A percentile compares a stretch with the other conserved stretches of the same genome.
Evolutionary conservation across 768 basidiomycete species (phyloP).

Genomic region (Lentinula detonsa): DNA sequence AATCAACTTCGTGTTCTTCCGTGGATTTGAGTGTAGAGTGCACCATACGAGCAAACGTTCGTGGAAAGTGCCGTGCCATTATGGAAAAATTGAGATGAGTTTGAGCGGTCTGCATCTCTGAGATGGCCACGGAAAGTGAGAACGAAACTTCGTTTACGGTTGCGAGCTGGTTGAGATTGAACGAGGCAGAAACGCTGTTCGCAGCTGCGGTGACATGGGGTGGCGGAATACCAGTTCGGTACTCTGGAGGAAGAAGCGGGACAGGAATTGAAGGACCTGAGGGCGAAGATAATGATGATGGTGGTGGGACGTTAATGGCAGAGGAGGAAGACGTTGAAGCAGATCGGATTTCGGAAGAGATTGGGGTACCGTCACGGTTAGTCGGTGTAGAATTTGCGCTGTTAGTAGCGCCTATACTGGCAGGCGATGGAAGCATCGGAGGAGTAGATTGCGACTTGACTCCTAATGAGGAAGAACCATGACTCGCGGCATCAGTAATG

Average conservation of each 20-base stretch:
- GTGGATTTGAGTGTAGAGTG: constrained; percentile 51
- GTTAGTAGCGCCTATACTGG: constrained; percentile 57
- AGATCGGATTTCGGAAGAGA: constrained; percentile 26
- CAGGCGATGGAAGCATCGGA: constrained; percentile 76
- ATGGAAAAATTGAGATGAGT: constrained; percentile 57
- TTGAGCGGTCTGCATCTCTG: constrained; percentile 46
- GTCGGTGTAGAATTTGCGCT: constrained; percentile 79
- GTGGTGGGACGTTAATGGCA: constrained; percentile 10
- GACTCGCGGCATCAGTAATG: constrained; percentile 28
- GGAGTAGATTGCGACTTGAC: constrained; percentile 45
- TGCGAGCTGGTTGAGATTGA: constrained; percentile 34
- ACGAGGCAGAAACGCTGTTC: constrained; percentile 34
- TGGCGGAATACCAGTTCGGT: constrained; percentile 21
- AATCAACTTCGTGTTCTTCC: constrained; percentile 76
- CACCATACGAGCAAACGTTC: constrained; percentile 70
- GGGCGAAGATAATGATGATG: constrained; percentile 19
- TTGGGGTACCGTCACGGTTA: constrained; percentile 53
- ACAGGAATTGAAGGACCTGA: constrained; percentile 27
- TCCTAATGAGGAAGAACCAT: constrained; percentile 19
- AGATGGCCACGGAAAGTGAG: constrained; percentile 33
- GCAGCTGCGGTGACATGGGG: constrained; percentile 38
- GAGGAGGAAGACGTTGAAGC: constrained; percentile 23
- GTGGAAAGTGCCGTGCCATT: constrained; percentile 66
- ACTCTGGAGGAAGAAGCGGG: constrained; percentile 13
- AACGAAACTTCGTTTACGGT: constrained; percentile 36